Conservation (phyloP, 2,329 filamentous ascomycete species). For the Talaromyces amestolkiae region DNA sequence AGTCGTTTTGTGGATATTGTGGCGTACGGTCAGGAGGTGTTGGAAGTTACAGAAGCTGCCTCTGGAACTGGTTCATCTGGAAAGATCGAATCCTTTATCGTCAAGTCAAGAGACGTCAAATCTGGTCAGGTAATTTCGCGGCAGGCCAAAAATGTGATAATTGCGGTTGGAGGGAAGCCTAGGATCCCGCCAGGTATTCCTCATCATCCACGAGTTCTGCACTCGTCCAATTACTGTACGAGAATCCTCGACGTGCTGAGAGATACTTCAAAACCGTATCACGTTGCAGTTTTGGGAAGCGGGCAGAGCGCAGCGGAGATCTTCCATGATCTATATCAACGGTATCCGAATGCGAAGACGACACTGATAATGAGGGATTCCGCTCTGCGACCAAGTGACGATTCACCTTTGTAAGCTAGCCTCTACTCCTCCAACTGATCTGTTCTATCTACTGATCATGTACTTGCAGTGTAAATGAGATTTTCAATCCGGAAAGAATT, state of each 20-base stretch:
- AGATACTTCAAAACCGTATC: conserved; percentile 52
- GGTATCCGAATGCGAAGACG: conserved; percentile 79
- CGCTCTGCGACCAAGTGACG: conserved; percentile 85
- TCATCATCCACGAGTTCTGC: conserved; percentile 68
- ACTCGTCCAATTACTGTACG: conserved; percentile 79
- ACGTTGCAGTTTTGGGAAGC: conserved; percentile 79
- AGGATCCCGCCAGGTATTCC: conserved; percentile 70
- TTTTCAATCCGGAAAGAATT: conserved; percentile 87
- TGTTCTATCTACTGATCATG: neutral
- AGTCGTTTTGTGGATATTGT: conserved; percentile 71
- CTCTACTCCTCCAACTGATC: too few relatives aligned
- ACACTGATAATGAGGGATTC: conserved; percentile 76
- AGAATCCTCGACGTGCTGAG: conserved; percentile 38
- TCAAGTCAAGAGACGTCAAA: conserved; percentile 62
- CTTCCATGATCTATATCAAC: conserved; percentile 78
- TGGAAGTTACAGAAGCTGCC: conserved; percentile 52
- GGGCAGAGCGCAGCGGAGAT: conserved; percentile 96
- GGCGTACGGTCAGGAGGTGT: conserved; percentile 73
- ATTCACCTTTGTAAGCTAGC: conserved; percentile 79
- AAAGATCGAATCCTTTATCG: conserved; percentile 62
- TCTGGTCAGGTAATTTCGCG: conserved; percentile 43
- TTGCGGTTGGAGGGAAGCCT: conserved; percentile 66
- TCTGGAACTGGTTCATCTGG: neutral
- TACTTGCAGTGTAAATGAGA: conserved; percentile 74
- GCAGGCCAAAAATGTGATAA: conserved; percentile 54